Conservation (phyloP, 768 basidiomycete genomes). For the Pholiota microspora region DNA sequence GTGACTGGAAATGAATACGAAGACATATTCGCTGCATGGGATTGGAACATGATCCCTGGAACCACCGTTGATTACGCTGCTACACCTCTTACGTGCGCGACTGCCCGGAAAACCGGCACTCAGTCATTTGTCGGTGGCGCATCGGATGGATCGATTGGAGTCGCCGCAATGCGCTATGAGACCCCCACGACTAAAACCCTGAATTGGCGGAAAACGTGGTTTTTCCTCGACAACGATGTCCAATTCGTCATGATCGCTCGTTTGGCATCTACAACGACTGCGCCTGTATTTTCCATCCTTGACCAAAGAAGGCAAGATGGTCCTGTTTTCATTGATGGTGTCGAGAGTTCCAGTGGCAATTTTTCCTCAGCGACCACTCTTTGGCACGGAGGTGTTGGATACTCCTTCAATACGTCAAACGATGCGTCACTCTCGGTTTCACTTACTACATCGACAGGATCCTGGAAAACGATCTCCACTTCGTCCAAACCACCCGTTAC, state of each 20-base stretch:
- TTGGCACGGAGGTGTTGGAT: conserved; percentile 66
- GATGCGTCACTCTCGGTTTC: conserved; percentile 35
- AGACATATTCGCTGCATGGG: conserved; percentile 67
- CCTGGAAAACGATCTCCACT: conserved; percentile 60
- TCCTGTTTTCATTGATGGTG: conserved; percentile 39
- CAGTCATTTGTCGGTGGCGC: conserved; percentile 63
- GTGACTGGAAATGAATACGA: conserved; percentile 64
- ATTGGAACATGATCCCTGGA: conserved; percentile 75
- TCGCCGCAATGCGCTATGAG: conserved; percentile 61
- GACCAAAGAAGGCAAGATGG: conserved; percentile 55
- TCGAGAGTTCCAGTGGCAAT: conserved; percentile 16
- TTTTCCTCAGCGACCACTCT: conserved; percentile 42
- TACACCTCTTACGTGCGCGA: conserved; percentile 46
- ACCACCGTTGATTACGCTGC: conserved; percentile 60
- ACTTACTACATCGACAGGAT: conserved; percentile 46
- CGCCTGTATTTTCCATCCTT: conserved; percentile 57
- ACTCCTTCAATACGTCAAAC: conserved; percentile 38
- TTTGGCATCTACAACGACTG: conserved; percentile 39
- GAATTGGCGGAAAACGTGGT: conserved; percentile 66
- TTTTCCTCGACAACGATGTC: conserved; percentile 61
- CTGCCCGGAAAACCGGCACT: conserved; percentile 38
- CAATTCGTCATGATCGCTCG: conserved; percentile 60
- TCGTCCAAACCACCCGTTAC: conserved; percentile 51
- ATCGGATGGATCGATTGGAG: conserved; percentile 51
- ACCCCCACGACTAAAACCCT: conserved; percentile 55